phyloP scores from a whole-genome alignment of 1,284 basidiomycete species.

The Ceratobasidium sp. region DNA sequence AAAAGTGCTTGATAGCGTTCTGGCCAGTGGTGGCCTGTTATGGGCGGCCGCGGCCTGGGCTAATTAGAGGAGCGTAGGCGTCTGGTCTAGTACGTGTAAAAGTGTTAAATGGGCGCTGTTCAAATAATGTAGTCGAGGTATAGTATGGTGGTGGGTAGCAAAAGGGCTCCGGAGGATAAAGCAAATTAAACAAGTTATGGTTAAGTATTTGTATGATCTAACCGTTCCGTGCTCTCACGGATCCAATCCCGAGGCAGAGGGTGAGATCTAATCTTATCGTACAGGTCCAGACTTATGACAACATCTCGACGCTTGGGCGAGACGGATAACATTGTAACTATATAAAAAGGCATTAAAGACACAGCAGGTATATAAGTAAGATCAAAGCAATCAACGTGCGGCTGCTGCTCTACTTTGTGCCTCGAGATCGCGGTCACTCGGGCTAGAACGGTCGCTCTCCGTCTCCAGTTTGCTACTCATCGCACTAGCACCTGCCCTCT shows the following conservation, averaged over 20 bases:
- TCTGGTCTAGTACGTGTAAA: slow-evolving; percentile 1
- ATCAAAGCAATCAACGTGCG: slow-evolving; percentile 3
- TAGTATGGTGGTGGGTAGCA: slow-evolving; percentile 24
- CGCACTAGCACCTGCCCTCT: slow-evolving; percentile 40
- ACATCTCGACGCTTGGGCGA: too few species aligned
- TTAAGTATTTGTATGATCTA: slow-evolving; percentile 37
- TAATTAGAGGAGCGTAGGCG: neutral
- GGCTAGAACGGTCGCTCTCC: slow-evolving; percentile 37
- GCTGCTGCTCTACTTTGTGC: slow-evolving; percentile 3
- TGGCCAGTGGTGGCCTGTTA: slow-evolving; percentile 33
- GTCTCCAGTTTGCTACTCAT: slow-evolving; percentile 40
- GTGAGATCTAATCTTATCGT: slow-evolving; percentile 35
- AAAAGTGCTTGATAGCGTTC: slow-evolving; percentile 5
- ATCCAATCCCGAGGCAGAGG: slow-evolving; percentile 36
- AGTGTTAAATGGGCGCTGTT: too few species aligned
- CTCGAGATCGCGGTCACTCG: slow-evolving; percentile 32
- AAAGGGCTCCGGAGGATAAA: neutral
- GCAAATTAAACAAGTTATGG: slow-evolving; percentile 1
- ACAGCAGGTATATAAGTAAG: neutral
- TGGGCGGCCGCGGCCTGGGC: slow-evolving; percentile 5
- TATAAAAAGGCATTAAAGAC: slow-evolving; percentile 20
- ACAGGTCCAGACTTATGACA: neutral
- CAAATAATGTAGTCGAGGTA: neutral
- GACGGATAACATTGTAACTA: neutral
- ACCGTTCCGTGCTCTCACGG: slow-evolving; percentile 34